Base-by-base conservation (phyloP, 2,329 filamentous ascomycete genomes). In the Parascedosporium putredinis region DNA sequence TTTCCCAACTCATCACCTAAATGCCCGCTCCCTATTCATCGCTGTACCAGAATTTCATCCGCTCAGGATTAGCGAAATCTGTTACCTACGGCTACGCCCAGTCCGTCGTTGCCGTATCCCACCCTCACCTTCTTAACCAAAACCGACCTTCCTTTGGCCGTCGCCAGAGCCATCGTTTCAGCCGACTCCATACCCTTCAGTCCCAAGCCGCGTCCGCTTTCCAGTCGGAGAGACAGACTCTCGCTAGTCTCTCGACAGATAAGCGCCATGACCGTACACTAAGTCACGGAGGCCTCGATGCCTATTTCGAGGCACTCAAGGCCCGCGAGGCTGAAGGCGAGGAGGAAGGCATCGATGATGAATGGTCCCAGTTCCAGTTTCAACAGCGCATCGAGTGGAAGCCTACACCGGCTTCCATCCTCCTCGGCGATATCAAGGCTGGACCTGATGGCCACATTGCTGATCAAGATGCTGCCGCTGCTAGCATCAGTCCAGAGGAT, bases 11-110 rank as follows among this genome's bases (percentile, higher is more conserved):
- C 16, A 18, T 49, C 67, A 81, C 78, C 87, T 95, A 94, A 95
- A 97, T 96, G 91, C 81, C 80, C 70, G 74, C 76, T 66, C 80
- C 82, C 63, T 83, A 82, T 68, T 82, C 79, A 55, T 79, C 77
- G 64, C 71, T 84, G 57, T 83, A 81, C 70, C 76, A 80, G 72
- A 83, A 78, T 75, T 87, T 97, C 77, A 88, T 95, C 81, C 91
- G 93, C 76, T 87, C 91, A 79, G 90, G 88, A 84, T 86, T 96
- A 72, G 64, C 67, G 62, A 97, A 97, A 75, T 89, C 90, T 63
- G 86, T 97, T 68, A 91, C 88, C 67, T 88, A 97, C 80, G 91
- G 91, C 71, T 97, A 96, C 79, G 90, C 90, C 60, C 91, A 97
- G 68, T 95, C 90, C 55, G 85, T 97, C 71, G 89, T 98, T 71